Conservation (phyloP, 2,329 filamentous ascomycete genomes). For the Amauroascus niger region DNA sequence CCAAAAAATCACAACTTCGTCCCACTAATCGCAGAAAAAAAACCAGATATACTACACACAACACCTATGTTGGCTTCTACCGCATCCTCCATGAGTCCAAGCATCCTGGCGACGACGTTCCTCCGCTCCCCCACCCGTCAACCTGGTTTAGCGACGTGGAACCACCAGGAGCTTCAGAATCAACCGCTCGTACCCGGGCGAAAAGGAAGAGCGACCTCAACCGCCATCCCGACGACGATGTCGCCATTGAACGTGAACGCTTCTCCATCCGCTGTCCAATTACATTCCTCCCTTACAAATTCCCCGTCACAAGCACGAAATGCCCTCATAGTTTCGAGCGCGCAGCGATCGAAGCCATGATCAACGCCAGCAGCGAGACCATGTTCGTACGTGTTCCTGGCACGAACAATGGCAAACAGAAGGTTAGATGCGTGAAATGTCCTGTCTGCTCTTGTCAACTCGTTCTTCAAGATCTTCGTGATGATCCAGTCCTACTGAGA, state of each 20-base stretch:
- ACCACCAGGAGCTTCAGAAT: conserved; percentile 16
- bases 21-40: not conserved
- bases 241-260: conserved; percentile 39
- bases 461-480: conserved; percentile 30
- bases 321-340: conserved; percentile 44
- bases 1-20: not conserved
- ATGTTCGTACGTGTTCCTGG: conserved; percentile 16
- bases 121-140: conserved; percentile 45
- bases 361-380: conserved; percentile 26
- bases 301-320: conserved; percentile 41
- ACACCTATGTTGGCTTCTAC: conserved; percentile 54
- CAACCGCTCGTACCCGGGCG: conserved; percentile 17
- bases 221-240: conserved; percentile 30
- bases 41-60: conserved; percentile 47
- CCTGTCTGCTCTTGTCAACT: conserved; percentile 36
- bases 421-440: conserved; percentile 29
- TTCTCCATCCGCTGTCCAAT: conserved; percentile 41
- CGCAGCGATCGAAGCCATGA: conserved; percentile 38
- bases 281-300: conserved; percentile 37
- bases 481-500: conserved; percentile 33
- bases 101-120: conserved; percentile 43
- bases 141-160: conserved; percentile 50
- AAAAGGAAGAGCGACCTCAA: conserved; percentile 4
- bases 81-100: conserved; percentile 52
- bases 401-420: conserved; percentile 16